Evolutionary conservation across 1,284 basidiomycete genomes (phyloP).

Genomic region (Ustilago curta): DNA sequence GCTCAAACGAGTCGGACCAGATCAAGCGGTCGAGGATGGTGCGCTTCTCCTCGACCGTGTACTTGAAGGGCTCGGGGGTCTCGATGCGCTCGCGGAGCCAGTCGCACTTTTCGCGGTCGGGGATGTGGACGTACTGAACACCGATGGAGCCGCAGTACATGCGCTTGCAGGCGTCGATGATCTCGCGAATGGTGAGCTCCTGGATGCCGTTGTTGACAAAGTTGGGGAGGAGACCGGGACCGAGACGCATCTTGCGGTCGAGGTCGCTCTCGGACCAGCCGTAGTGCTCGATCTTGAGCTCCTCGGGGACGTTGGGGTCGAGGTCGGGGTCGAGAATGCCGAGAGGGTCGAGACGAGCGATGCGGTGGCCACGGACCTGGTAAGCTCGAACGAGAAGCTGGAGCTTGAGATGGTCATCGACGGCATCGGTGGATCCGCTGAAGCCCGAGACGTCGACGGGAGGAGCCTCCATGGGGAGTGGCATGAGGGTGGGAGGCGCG

Average conservation of each 20-base stretch:
- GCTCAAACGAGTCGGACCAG: constrained; percentile 99
- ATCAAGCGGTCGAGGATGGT: constrained; percentile 99
- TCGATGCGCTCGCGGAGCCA: constrained; percentile 98
- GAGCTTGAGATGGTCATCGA: constrained; percentile 90
- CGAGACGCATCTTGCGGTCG: constrained; percentile 92
- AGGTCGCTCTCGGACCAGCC: constrained; percentile 94
- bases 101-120: constrained; percentile 98
- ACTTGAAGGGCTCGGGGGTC: constrained; percentile 97
- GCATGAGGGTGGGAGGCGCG: constrained; percentile 78
- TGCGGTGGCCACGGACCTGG: constrained; percentile 97
- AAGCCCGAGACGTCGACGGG: constrained; percentile 76
- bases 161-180: constrained; percentile 89
- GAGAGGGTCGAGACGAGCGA: constrained; percentile 94
- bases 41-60: constrained; percentile 96
- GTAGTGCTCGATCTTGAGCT: constrained; percentile 73
- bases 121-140: constrained; percentile 97
- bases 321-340: constrained; percentile 91
- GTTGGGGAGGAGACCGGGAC: constrained; percentile 94
- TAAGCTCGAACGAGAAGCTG: constrained; percentile 81
- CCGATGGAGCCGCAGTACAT: constrained; percentile 97
- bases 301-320: constrained; percentile 59
- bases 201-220: constrained; percentile 85
- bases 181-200: constrained; percentile 89
- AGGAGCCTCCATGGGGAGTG: constrained; percentile 82
- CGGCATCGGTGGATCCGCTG: constrained; percentile 76